Conservation (phyloP, 164 flowering plant species). For the Euptelea pleiosperma region DNA sequence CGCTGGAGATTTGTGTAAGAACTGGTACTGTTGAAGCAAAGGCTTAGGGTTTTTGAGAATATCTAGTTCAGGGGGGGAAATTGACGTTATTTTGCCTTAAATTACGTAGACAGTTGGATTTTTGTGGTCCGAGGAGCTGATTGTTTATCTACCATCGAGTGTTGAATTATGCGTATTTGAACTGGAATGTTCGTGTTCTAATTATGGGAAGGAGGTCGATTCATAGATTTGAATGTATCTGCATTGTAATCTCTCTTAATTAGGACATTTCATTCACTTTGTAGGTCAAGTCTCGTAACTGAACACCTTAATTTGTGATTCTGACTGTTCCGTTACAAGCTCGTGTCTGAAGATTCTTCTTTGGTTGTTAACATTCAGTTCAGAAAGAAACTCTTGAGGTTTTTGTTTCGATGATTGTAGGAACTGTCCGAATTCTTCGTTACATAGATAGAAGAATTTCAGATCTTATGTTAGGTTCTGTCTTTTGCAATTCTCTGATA, state of each 20-base stretch:
- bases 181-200: too few species aligned
- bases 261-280: background rate
- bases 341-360: background rate
- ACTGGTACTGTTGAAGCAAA: background rate
- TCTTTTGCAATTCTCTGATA: conserved; percentile 28
- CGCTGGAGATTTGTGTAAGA: background rate
- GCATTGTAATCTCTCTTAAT: background rate
- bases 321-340: background rate
- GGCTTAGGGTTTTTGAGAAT: background rate
- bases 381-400: background rate
- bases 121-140: conserved; percentile 4
- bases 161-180: background rate
- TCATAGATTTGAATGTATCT: background rate
- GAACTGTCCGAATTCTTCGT: conserved; percentile 18
- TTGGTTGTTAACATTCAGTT: background rate
- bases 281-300: background rate
- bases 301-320: background rate
- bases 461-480: conserved; percentile 30
- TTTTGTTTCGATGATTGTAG: conserved; percentile 26
- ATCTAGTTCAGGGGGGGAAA: background rate
- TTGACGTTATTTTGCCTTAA: background rate
- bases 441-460: conserved; percentile 13
- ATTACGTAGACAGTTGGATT: background rate
- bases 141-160: background rate
- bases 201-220: too few species aligned